phyloP scores from a whole-genome alignment of 305 asterid species.

The Plantago coronopus region DNA sequence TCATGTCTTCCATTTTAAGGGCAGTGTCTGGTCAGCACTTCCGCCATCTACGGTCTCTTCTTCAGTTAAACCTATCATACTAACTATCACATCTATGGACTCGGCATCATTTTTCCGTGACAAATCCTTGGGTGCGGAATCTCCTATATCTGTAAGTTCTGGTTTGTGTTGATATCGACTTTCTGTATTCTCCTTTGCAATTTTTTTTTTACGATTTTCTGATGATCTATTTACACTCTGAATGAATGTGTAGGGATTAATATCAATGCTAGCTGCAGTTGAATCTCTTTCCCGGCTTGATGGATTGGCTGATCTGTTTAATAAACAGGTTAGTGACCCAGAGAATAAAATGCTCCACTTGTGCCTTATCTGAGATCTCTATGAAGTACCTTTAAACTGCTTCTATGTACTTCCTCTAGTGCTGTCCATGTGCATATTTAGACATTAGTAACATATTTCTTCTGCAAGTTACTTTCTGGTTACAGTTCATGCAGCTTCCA shows the following conservation, averaged over 20 bases:
- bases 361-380: neutral
- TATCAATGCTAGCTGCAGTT: constrained; percentile 88
- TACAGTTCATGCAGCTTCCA: constrained; percentile 17
- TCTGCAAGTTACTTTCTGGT: constrained; percentile 15
- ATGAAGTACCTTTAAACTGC: neutral
- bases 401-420: constrained; percentile 14
- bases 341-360: neutral
- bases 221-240: neutral
- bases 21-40: constrained; percentile 99
- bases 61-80: constrained; percentile 53
- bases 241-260: constrained; percentile 59
- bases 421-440: constrained; percentile 5
- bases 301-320: constrained; percentile 50
- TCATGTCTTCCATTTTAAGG: constrained; percentile 57
- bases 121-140: constrained; percentile 86
- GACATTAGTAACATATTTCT: constrained; percentile 5
- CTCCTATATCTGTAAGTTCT: constrained; percentile 88
- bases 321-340: constrained; percentile 65
- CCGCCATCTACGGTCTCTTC: constrained; percentile 62
- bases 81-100: constrained; percentile 91
- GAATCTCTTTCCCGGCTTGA: constrained; percentile 76
- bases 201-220: constrained; percentile 6
- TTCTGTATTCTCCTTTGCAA: constrained; percentile 18
- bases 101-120: constrained; percentile 95
- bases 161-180: constrained; percentile 5